Percentiles rank a stretch among this genome's conserved stretches.
Evolutionary conservation across 2,329 filamentous ascomycete genomes (phyloP).

Genomic region (Epichloe baconii): DNA sequence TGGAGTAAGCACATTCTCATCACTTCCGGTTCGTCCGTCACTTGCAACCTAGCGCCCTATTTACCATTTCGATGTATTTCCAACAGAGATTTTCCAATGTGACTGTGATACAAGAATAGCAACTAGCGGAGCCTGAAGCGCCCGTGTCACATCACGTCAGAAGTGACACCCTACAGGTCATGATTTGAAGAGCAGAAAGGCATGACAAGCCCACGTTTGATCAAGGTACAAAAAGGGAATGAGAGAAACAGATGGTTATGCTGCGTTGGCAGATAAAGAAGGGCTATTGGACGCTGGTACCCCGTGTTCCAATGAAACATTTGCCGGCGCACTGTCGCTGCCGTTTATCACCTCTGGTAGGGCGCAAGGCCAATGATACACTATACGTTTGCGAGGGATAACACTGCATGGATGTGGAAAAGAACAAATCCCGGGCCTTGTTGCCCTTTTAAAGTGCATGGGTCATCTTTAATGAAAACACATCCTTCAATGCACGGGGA

Average conservation of each 20-base stretch:
- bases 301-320: background rate
- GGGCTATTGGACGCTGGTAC: background rate
- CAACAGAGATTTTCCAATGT: conserved; percentile 22
- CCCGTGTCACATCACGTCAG: background rate
- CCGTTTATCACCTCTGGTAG: background rate
- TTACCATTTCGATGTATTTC: background rate
- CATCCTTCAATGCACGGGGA: too few relatives aligned
- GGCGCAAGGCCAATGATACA: background rate
- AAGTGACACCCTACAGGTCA: background rate
- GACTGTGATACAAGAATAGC: background rate
- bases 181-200: background rate
- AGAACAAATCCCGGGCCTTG: background rate
- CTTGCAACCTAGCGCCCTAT: background rate
- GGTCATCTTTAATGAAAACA: too few relatives aligned
- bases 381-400: background rate
- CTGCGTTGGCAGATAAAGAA: background rate
- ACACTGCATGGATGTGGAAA: too few relatives aligned
- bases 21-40: background rate
- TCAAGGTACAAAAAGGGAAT: background rate
- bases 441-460: background rate
- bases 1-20: conserved; percentile 35
- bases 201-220: background rate
- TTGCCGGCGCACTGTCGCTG: background rate
- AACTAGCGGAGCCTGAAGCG: background rate
- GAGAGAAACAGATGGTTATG: background rate